phyloP scores from a whole-genome alignment of 2,329 filamentous ascomycete genomes.

The Pochonia chlamydosporia region DNA sequence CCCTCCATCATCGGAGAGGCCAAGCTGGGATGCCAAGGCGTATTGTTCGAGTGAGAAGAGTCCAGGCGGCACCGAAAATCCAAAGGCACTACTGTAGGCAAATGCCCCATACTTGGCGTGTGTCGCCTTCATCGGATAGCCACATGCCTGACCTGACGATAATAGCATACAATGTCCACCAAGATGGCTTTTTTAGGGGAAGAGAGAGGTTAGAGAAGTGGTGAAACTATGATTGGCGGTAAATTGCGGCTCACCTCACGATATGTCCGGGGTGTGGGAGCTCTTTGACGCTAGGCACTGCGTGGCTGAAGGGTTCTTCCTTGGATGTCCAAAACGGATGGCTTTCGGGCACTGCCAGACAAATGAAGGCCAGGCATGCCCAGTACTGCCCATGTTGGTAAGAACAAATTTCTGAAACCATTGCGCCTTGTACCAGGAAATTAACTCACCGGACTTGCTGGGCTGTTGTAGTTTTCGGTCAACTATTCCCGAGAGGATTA shows the following conservation, averaged over 20 bases:
- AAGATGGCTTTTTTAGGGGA: slow-evolving; percentile 39
- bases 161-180: slow-evolving; percentile 68
- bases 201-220: too few relatives aligned
- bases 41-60: slow-evolving; percentile 54
- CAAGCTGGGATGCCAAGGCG: slow-evolving; percentile 52
- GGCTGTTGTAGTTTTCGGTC: slow-evolving; percentile 79
- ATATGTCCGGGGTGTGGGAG: slow-evolving; percentile 69
- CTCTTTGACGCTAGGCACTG: slow-evolving; percentile 53
- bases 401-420: too few relatives aligned
- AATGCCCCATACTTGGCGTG: slow-evolving; percentile 79
- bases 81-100: slow-evolving; percentile 71
- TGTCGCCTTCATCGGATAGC: slow-evolving; percentile 75
- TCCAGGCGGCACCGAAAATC: slow-evolving; percentile 71
- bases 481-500: slow-evolving; percentile 35
- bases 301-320: slow-evolving; percentile 54
- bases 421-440: not conserved
- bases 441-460: slow-evolving; percentile 51
- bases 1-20: slow-evolving; percentile 53
- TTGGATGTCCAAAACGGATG: slow-evolving; percentile 71
- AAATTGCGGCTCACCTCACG: slow-evolving; percentile 38
- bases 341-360: slow-evolving; percentile 59
- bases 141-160: slow-evolving; percentile 60
- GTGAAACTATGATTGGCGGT: not conserved
- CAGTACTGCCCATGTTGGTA: slow-evolving; percentile 53
- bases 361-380: slow-evolving; percentile 74